phyloP scores from a whole-genome alignment of 305 asterid species.

The Euphrasia arctica region DNA sequence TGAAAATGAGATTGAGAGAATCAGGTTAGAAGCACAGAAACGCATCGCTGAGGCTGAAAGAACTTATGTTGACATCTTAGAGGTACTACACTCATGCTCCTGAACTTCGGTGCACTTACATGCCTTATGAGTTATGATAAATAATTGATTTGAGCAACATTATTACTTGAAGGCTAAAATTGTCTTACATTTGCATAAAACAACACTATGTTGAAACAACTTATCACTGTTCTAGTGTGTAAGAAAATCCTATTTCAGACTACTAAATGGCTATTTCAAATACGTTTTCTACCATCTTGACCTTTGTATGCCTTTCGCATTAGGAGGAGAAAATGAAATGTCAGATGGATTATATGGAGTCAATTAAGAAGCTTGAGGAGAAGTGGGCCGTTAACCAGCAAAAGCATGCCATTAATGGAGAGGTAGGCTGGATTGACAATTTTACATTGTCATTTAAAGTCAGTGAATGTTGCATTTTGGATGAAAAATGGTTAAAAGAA shows the following conservation, averaged over 20 bases:
- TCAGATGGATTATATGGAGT: slow-evolving; percentile 92
- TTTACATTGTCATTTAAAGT: too few species aligned
- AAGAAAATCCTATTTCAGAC: slow-evolving; percentile 17
- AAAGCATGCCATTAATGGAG: slow-evolving; percentile 58
- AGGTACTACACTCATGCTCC: slow-evolving; percentile 45
- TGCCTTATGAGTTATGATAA: neutral
- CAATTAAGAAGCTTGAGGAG: slow-evolving; percentile 92
- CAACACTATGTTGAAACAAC: slow-evolving; percentile 7
- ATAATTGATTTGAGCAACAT: slow-evolving; percentile 18
- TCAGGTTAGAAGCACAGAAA: slow-evolving; percentile 78
- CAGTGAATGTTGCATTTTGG: neutral
- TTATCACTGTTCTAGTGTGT: neutral
- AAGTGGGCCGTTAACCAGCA: slow-evolving; percentile 77
- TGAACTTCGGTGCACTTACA: slow-evolving; percentile 17
- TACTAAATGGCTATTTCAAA: slow-evolving; percentile 7
- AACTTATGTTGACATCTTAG: slow-evolving; percentile 67
- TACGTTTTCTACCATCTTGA: slow-evolving; percentile 16
- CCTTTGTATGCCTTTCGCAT: slow-evolving; percentile 20
- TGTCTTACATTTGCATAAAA: slow-evolving; percentile 13
- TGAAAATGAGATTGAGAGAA: slow-evolving; percentile 83
- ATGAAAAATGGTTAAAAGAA: neutral
- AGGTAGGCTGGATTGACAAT: slow-evolving; percentile 39
- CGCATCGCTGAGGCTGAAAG: slow-evolving; percentile 80
- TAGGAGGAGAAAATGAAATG: slow-evolving; percentile 95
- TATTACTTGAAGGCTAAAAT: slow-evolving; percentile 8